phyloP scores from a whole-genome alignment of 495 filamentous ascomycete genomes.

The Pyrenula massariospora region DNA sequence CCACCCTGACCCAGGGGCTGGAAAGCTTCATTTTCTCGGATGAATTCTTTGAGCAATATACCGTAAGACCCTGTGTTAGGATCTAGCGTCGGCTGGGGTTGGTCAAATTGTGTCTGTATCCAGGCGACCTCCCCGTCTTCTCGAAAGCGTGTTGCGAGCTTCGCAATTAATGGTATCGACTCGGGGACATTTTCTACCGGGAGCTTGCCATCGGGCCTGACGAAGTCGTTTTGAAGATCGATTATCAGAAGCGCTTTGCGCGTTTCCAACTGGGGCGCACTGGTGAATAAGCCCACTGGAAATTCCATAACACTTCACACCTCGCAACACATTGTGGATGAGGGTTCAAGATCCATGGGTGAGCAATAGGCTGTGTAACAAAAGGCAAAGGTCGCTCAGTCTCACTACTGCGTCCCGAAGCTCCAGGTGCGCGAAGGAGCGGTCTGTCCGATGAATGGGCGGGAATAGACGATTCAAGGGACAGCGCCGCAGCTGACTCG shows the following conservation, averaged over 20 bases:
- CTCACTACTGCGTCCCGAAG: no score
- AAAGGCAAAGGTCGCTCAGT: no score
- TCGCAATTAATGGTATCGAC: conserved; percentile 54
- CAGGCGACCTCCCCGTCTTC: conserved; percentile 73
- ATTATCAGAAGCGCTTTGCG: conserved; percentile 75
- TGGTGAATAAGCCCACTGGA: neutral
- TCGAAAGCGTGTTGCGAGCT: conserved; percentile 63
- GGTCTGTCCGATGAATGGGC: neutral
- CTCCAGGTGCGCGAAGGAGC: no score
- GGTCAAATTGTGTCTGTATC: conserved; percentile 68
- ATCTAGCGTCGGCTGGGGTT: conserved; percentile 39
- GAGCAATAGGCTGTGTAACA: neutral
- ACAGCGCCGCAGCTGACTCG: neutral
- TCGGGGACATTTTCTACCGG: conserved; percentile 50
- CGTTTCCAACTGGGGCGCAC: conserved; percentile 46
- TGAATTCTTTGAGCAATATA: conserved; percentile 18
- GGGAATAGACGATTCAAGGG: neutral
- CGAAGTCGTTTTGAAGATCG: conserved; percentile 88
- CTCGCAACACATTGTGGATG: neutral
- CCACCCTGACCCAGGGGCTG: neutral
- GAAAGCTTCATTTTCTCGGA: neutral
- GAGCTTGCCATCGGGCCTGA: conserved; percentile 56
- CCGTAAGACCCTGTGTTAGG: conserved; percentile 24
- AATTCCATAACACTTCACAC: neutral
- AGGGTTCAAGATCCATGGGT: neutral